These are phyloP conservation scores for Fusarium cicatricum DNA, from an alignment of 2,329 filamentous ascomycete genomes.

Conservation along the genomic window DNA sequence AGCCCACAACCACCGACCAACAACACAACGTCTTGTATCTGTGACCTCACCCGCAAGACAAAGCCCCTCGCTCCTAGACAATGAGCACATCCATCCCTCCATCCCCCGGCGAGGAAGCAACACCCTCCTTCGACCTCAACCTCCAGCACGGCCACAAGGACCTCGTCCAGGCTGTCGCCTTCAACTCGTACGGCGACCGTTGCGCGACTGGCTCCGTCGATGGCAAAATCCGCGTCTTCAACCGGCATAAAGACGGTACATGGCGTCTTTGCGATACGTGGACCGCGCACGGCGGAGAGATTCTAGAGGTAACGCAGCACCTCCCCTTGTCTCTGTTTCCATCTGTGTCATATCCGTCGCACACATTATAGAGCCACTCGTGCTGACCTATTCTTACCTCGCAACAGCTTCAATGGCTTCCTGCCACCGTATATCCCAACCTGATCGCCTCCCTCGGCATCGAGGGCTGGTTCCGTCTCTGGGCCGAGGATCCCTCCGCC, in stretches of 20 bases:
- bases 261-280: constrained; percentile 89
- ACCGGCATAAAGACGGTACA: constrained; percentile 77
- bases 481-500: constrained; percentile 89
- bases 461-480: constrained; percentile 89
- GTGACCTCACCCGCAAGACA: neutral
- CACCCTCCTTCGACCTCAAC: constrained; percentile 63
- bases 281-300: constrained; percentile 89
- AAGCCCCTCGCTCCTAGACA: neutral
- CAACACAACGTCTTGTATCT: constrained; percentile 11
- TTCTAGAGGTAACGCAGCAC: constrained; percentile 73
- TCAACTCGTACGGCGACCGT: constrained; percentile 91
- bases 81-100: constrained; percentile 46
- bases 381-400: constrained; percentile 15
- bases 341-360: constrained; percentile 20
- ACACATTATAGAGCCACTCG: constrained; percentile 5
- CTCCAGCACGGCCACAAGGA: constrained; percentile 80
- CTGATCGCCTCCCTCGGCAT: constrained; percentile 88
- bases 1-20: constrained; percentile 11
- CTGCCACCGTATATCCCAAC: constrained; percentile 85
- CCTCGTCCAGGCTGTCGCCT: constrained; percentile 83
- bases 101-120: constrained; percentile 56
- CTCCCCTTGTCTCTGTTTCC: constrained; percentile 30
- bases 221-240: constrained; percentile 92
- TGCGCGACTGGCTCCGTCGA: constrained; percentile 92
- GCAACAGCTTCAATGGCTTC: constrained; percentile 94